Evolutionary conservation across 2,329 filamentous ascomycete species (phyloP).

Genomic region (Trichoderma arundinaceum): DNA sequence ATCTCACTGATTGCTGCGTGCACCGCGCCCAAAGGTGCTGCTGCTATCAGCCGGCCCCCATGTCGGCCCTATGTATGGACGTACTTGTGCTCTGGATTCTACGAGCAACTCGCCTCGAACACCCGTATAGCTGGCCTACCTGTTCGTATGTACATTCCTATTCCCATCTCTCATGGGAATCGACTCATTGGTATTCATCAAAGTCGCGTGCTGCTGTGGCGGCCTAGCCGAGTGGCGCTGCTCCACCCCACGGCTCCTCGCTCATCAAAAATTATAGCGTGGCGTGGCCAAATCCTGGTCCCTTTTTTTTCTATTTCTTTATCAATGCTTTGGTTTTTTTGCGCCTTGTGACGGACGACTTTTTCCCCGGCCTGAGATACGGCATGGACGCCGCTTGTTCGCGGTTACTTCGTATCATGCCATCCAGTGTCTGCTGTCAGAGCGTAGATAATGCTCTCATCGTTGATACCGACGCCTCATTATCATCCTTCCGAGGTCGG

Average conservation of each 20-base stretch:
- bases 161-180: too few relatives aligned
- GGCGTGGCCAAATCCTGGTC: conserved; percentile 11
- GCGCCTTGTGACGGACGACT: conserved; percentile 10
- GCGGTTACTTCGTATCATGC: conserved; percentile 14
- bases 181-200: conserved; percentile 1
- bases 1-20: not conserved
- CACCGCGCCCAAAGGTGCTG: not conserved
- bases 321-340: conserved; percentile 4
- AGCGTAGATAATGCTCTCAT: conserved; percentile 1
- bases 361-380: conserved; percentile 12
- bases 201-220: conserved; percentile 30
- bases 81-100: not conserved
- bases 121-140: not conserved
- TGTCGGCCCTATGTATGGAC: not conserved
- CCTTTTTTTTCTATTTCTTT: conserved; percentile 9
- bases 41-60: not conserved
- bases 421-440: conserved; percentile 1
- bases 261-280: conserved; percentile 20
- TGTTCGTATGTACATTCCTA: not conserved
- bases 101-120: not conserved
- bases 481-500: conserved; percentile 7
- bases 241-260: conserved; percentile 28
- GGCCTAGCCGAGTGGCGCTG: conserved; percentile 29
- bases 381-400: conserved; percentile 8
- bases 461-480: conserved; percentile 17